These are phyloP conservation scores for Trichoderma afroharzianum DNA, from an alignment of 2,329 filamentous ascomycete species.

Conservation along the genomic window DNA sequence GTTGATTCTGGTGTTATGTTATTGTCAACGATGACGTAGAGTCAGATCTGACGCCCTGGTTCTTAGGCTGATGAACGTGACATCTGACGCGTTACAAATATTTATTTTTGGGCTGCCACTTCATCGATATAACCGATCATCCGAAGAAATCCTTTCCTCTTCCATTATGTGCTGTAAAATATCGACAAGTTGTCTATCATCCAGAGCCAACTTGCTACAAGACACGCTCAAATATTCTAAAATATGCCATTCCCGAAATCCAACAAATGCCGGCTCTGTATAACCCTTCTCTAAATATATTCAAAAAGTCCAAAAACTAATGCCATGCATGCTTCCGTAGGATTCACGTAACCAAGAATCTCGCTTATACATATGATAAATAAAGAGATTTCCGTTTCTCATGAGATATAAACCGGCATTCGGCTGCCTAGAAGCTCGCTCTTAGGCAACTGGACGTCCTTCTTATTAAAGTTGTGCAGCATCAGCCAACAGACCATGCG, in stretches of 20 bases:
- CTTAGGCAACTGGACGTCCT: conserved; percentile 50
- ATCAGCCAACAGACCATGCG: conserved; percentile 57
- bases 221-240: not conserved
- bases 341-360: not conserved
- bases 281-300: not conserved
- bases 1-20: not conserved
- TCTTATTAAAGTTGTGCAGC: conserved; percentile 54
- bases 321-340: not conserved
- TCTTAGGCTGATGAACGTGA: not conserved
- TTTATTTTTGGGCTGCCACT: not conserved
- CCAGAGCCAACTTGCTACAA: not conserved
- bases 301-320: not conserved
- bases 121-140: not conserved
- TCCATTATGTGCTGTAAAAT: not conserved
- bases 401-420: conserved; percentile 53
- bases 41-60: not conserved
- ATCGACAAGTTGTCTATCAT: not conserved
- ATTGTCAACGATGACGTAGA: not conserved
- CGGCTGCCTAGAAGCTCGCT: conserved; percentile 52
- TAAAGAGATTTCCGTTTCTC: not conserved
- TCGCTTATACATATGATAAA: not conserved
- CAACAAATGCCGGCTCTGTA: not conserved
- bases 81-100: not conserved
- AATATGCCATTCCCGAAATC: not conserved
- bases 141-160: not conserved